Base-by-base conservation (phyloP, 768 basidiomycete genomes). In the Leccinum ochraceum region DNA sequence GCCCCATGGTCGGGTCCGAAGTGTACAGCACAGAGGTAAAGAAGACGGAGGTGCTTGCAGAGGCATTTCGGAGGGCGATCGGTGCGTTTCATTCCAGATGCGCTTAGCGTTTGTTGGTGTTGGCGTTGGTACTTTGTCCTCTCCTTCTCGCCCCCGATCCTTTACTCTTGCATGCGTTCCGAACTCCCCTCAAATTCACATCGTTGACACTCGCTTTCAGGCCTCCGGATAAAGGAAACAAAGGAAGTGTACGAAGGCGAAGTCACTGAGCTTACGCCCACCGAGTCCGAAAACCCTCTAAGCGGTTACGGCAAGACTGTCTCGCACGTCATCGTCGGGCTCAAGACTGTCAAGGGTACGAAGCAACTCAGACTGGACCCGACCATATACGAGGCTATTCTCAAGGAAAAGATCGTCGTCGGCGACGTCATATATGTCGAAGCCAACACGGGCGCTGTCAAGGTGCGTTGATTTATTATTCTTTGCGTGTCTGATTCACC, bases 241-340 rank as follows among this genome's bases (percentile, higher is more conserved):
- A 98, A 99, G 73, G 94, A 97, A 70, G 95, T 98, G 7, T 98
- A 95, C 75, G 96, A 98, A 74, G 96, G 97, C 61, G 96, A 99
- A 77, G 92, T 99, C 17, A 98, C 96, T 9, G 96, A 98, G 70
- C 78, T 98, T 61, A 97, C 96, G 4, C 97, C 97, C 3, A 86
- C 93, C 22, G 97, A 98, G 77, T 85, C 96, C 14, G 96, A 98
- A 75, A 98, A 98, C 76, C 97, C 97, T 28, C 81, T 98, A 50
- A 94, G 91, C 57, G 95, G 96, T 46, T 98, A 98, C 74, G 97
- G 97, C 62, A 99, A 98, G 78, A 98, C 96, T 2, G 92, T 98
- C 56, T 94, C 94, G n/a, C 95, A 98, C 75, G 96, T 98, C 70
- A 81, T 98, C 58, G 89, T 98, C 52, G 94, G 94, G 13, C 85